phyloP scores from a whole-genome alignment of 2,329 filamentous ascomycete genomes.

The Apiospora rasikravindrae region DNA sequence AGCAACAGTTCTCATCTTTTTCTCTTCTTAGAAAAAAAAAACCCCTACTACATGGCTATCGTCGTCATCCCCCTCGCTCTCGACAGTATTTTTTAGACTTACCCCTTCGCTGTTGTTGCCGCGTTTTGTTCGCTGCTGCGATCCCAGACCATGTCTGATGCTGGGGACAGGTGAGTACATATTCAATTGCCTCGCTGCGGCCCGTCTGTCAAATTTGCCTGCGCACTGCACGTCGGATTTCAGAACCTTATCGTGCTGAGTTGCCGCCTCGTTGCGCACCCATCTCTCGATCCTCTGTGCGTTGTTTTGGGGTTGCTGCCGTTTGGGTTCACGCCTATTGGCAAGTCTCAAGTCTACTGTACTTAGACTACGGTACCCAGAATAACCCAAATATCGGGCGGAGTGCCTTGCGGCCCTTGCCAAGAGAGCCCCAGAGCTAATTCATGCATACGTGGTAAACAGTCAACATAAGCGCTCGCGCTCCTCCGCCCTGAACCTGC shows the following conservation, averaged over 20 bases:
- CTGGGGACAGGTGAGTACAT: slow-evolving; percentile 24
- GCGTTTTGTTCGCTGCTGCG: not conserved
- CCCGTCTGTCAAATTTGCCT: not conserved
- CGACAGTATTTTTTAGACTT: slow-evolving; percentile 3
- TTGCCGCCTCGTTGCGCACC: not conserved
- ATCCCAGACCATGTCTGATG: slow-evolving; percentile 22
- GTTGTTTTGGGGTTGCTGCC: not conserved
- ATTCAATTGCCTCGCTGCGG: slow-evolving; percentile 4
- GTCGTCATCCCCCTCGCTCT: not conserved
- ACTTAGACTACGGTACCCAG: slow-evolving; percentile 9
- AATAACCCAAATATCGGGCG: slow-evolving; percentile 15
- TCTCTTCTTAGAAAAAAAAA: not conserved
- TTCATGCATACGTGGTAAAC: slow-evolving; percentile 21
- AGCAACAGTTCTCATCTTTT: not conserved
- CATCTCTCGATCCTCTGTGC: not conserved
- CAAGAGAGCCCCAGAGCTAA: slow-evolving; percentile 21
- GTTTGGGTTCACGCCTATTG: not conserved
- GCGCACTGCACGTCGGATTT: slow-evolving; percentile 1
- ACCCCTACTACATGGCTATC: not conserved
- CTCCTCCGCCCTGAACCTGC: slow-evolving; percentile 55
- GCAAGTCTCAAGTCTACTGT: slow-evolving; percentile 3
- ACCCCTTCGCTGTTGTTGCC: not conserved
- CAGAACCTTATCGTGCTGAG: not conserved
- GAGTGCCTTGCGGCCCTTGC: slow-evolving; percentile 15
- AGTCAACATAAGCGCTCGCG: slow-evolving; percentile 60